Evolutionary conservation across 2,329 filamentous ascomycete genomes (phyloP).

Genomic region (Cordyceps cateniannulata): DNA sequence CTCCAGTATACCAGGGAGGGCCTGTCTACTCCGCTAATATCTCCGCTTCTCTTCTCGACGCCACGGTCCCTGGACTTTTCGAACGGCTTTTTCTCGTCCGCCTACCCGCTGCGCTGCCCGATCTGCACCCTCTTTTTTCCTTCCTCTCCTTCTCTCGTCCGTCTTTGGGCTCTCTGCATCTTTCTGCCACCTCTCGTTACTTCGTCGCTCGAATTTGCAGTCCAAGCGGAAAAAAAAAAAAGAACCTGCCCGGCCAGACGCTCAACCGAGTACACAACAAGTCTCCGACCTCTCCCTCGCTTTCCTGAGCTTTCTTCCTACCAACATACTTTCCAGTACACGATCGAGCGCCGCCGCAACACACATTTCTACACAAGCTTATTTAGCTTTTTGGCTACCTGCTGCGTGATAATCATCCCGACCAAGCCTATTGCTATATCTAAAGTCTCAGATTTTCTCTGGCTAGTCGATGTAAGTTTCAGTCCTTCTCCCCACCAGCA

Average conservation of each 20-base stretch:
- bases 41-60: neutral
- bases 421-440: neutral
- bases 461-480: constrained; percentile 10
- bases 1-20: constrained; percentile 7
- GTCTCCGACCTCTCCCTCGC: neutral
- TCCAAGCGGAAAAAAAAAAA: neutral
- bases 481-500: constrained; percentile 3
- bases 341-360: neutral
- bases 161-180: neutral
- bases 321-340: neutral
- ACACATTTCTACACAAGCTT: neutral
- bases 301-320: neutral
- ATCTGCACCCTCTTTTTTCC: neutral
- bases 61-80: constrained; percentile 5
- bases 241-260: neutral
- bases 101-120: neutral
- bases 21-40: constrained; percentile 8
- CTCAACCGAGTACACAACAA: neutral
- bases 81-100: constrained; percentile 2
- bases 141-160: neutral
- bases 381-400: neutral
- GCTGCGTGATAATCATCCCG: neutral
- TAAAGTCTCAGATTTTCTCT: constrained; percentile 2
- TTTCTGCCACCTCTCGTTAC: neutral
- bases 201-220: neutral